phyloP scores from a whole-genome alignment of 768 basidiomycete genomes.

The Tulasnella sp. region DNA sequence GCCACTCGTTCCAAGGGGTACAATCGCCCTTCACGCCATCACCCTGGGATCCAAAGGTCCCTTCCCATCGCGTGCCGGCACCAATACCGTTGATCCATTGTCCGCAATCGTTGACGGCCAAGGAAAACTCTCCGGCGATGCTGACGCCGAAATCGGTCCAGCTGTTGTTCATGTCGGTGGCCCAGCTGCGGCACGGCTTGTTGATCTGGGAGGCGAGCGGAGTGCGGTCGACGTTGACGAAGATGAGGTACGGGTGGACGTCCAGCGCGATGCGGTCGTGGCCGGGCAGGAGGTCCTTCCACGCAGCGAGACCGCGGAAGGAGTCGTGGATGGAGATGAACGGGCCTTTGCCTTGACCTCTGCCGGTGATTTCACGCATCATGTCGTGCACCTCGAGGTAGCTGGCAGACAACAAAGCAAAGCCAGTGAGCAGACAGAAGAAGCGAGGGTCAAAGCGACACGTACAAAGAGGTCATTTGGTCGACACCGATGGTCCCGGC shows the following conservation, averaged over 20 bases:
- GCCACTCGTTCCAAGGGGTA: slow-evolving; percentile 58
- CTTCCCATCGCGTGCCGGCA: slow-evolving; percentile 79
- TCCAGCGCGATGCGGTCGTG: slow-evolving; percentile 78
- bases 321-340: slow-evolving; percentile 81
- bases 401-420: slow-evolving; percentile 28
- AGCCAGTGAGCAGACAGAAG: not conserved
- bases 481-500: slow-evolving; percentile 23
- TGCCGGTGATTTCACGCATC: slow-evolving; percentile 69
- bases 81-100: slow-evolving; percentile 32
- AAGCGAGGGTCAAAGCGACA: no score
- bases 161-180: slow-evolving; percentile 52
- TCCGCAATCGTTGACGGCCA: slow-evolving; percentile 23
- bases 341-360: slow-evolving; percentile 75
- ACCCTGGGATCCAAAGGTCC: slow-evolving; percentile 49
- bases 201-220: slow-evolving; percentile 46
- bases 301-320: slow-evolving; percentile 51
- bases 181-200: slow-evolving; percentile 70
- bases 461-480: slow-evolving; percentile 23
- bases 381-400: slow-evolving; percentile 78
- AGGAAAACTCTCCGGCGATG: slow-evolving; percentile 66
- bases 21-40: slow-evolving; percentile 37
- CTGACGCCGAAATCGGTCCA: slow-evolving; percentile 69
- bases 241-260: slow-evolving; percentile 79
- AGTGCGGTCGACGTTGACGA: slow-evolving; percentile 44
- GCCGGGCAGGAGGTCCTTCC: slow-evolving; percentile 62